phyloP scores from a whole-genome alignment of 2,329 filamentous ascomycete species.

The Macrophomina phaseolina region DNA sequence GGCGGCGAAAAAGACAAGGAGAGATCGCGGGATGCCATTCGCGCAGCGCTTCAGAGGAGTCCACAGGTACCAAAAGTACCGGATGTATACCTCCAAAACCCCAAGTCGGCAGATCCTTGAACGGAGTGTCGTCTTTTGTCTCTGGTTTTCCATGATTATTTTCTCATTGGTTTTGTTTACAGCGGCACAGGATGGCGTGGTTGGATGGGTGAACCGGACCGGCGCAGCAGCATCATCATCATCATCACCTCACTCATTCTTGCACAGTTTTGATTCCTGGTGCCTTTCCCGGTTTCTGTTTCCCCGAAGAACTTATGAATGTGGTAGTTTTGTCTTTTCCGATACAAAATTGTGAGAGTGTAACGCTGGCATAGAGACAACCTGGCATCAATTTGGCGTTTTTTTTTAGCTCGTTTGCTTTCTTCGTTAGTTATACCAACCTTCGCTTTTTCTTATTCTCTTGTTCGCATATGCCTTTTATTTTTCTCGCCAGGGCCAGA shows the following conservation, averaged over 20 bases:
- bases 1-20: conserved; percentile 33
- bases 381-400: conserved; percentile 18
- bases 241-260: background rate
- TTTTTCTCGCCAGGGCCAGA: background rate
- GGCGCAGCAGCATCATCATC: background rate
- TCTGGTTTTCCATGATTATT: background rate
- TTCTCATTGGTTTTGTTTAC: background rate
- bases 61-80: conserved; percentile 57
- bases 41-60: conserved; percentile 45
- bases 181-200: background rate
- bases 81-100: conserved; percentile 47
- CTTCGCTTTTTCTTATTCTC: background rate
- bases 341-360: background rate
- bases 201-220: background rate
- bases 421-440: conserved; percentile 14
- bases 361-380: conserved; percentile 24
- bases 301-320: background rate
- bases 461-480: background rate
- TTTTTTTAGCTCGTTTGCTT: background rate
- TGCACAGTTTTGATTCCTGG: background rate
- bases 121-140: background rate
- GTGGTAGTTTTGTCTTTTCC: background rate
- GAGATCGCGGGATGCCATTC: conserved; percentile 43
- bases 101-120: conserved; percentile 26
- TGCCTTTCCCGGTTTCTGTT: background rate